Conservation (phyloP, 2,329 filamentous ascomycete species). For the Fusarium acutatum region DNA sequence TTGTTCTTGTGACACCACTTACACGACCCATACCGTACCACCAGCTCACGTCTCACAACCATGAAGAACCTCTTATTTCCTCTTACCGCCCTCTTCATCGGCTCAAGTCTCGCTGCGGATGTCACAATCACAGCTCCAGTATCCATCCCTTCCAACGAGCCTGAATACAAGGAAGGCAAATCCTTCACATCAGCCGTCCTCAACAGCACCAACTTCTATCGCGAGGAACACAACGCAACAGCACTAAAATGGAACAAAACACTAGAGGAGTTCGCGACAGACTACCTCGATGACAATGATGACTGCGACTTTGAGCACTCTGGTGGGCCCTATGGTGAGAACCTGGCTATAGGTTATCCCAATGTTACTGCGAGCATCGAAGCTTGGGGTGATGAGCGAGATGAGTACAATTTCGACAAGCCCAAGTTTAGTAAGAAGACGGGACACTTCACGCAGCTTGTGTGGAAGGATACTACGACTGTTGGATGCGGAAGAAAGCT, state of each 20-base stretch:
- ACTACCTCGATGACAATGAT: constrained; percentile 54
- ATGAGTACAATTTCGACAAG: constrained; percentile 65
- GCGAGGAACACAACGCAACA: constrained; percentile 67
- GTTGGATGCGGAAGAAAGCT: constrained; percentile 63
- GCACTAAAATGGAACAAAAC: constrained; percentile 71
- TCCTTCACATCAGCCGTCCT: constrained; percentile 65
- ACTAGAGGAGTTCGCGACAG: constrained; percentile 62
- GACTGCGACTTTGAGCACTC: constrained; percentile 63
- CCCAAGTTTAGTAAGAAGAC: constrained; percentile 67
- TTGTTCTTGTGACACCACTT: constrained; percentile 11
- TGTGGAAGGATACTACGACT: constrained; percentile 70
- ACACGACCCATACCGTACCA: constrained; percentile 4
- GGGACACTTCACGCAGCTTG: constrained; percentile 77
- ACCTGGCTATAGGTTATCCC: constrained; percentile 73
- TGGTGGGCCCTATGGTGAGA: constrained; percentile 75
- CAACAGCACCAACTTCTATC: constrained; percentile 72
- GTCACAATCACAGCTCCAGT: constrained; percentile 48
- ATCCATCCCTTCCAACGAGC: constrained; percentile 48
- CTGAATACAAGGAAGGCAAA: constrained; percentile 42
- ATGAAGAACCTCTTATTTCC: constrained; percentile 25
- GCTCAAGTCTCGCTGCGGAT: constrained; percentile 29
- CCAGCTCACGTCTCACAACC: constrained; percentile 2
- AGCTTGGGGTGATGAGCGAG: constrained; percentile 67
- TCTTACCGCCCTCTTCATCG: constrained; percentile 16
- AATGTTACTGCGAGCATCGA: constrained; percentile 68